These are phyloP conservation scores for Pichia rugopelliculosa DNA, from an alignment of 805 yeast genomes.

Conservation along the genomic window DNA sequence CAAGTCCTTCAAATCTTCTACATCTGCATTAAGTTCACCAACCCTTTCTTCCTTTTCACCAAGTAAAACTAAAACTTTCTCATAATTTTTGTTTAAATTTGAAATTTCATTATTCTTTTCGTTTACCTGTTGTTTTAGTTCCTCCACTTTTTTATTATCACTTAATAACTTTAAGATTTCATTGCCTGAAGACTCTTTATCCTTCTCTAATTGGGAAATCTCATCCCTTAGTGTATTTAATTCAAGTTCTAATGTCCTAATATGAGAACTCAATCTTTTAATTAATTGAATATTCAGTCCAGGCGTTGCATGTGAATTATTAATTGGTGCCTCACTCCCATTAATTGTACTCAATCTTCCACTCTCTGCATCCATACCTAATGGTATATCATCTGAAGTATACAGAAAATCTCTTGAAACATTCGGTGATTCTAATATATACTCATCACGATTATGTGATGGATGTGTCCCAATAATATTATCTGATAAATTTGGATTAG, in stretches of 20 bases:
- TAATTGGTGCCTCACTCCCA: slow-evolving; percentile 1
- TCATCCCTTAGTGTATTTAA: slow-evolving; percentile 58
- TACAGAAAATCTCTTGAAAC: background rate
- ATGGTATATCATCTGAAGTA: slow-evolving; percentile 8
- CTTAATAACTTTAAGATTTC: slow-evolving; percentile 57
- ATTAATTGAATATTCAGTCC: slow-evolving; percentile 49
- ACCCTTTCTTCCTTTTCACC: slow-evolving; percentile 87
- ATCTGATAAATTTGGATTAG: background rate
- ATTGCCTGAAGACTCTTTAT: slow-evolving; percentile 59
- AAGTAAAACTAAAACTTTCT: slow-evolving; percentile 56
- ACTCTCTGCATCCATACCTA: slow-evolving; percentile 14
- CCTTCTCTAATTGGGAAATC: slow-evolving; percentile 41
- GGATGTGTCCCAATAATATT: background rate
- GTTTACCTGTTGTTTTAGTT: slow-evolving; percentile 23
- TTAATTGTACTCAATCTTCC: slow-evolving; percentile 9
- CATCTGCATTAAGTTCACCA: slow-evolving; percentile 82
- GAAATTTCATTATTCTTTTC: slow-evolving; percentile 17
- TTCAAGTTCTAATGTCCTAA: slow-evolving; percentile 77
- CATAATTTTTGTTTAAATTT: slow-evolving; percentile 18
- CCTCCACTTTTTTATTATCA: slow-evolving; percentile 40
- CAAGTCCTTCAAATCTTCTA: slow-evolving; percentile 79
- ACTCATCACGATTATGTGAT: background rate
- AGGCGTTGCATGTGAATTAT: slow-evolving; percentile 13
- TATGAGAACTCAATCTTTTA: slow-evolving; percentile 66
- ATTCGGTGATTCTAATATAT: slow-evolving; percentile 3